These are phyloP conservation scores for Metarhizium album DNA, from an alignment of 2,329 filamentous ascomycete genomes.

Conservation along the genomic window DNA sequence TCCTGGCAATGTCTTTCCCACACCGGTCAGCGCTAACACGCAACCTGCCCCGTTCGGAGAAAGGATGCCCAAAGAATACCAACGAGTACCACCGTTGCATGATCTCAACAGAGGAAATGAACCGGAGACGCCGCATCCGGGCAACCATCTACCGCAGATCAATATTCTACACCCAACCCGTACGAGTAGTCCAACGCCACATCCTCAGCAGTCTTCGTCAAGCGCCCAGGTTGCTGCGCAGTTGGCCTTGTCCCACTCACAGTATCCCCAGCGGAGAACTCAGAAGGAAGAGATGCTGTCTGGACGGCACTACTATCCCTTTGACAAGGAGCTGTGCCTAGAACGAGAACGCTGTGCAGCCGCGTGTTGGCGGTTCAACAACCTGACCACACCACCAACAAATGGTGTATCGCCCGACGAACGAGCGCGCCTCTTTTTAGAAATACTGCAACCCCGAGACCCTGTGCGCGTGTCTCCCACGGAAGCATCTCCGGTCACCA, in stretches of 20 bases:
- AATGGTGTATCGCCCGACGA: slow-evolving; percentile 60
- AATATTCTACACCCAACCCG: slow-evolving; percentile 41
- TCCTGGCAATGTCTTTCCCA: slow-evolving; percentile 47
- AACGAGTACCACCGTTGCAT: slow-evolving; percentile 49
- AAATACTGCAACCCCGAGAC: slow-evolving; percentile 57
- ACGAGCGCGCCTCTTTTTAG: slow-evolving; percentile 57
- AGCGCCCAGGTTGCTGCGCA: slow-evolving; percentile 48
- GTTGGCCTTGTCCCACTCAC: slow-evolving; percentile 44
- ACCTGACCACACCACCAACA: slow-evolving; percentile 59
- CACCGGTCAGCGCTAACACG: slow-evolving; percentile 48
- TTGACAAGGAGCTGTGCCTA: slow-evolving; percentile 63
- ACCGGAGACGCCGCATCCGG: slow-evolving; percentile 41
- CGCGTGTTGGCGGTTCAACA: slow-evolving; percentile 80
- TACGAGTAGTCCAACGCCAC: slow-evolving; percentile 35
- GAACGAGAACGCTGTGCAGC: slow-evolving; percentile 78
- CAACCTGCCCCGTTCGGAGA: slow-evolving; percentile 35
- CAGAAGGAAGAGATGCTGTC: slow-evolving; percentile 88
- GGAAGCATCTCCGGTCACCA: slow-evolving; percentile 38
- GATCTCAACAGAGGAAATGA: slow-evolving; percentile 43
- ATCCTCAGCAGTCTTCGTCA: slow-evolving; percentile 23
- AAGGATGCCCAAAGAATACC: slow-evolving; percentile 45
- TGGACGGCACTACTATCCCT: slow-evolving; percentile 69
- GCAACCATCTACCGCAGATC: slow-evolving; percentile 44
- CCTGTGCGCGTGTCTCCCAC: slow-evolving; percentile 45
- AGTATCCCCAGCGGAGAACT: slow-evolving; percentile 39